Conservation (phyloP, 2,329 filamentous ascomycete species). For the Bipolaris gigantea region DNA sequence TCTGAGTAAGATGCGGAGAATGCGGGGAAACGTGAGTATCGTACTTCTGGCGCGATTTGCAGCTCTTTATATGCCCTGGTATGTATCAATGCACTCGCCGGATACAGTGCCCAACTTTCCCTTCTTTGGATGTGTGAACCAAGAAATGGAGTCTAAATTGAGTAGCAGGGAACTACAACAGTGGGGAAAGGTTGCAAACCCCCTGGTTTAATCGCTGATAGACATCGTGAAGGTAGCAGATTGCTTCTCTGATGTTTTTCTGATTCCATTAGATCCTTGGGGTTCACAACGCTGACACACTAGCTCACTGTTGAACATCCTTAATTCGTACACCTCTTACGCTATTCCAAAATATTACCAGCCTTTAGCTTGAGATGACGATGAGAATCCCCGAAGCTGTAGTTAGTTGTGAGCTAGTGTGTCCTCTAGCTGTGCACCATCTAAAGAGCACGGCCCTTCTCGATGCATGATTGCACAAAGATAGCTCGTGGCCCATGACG, state of each 20-base stretch:
- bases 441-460: not conserved
- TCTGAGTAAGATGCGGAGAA: not conserved
- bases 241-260: not conserved
- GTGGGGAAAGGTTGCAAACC: not conserved
- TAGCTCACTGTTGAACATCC: not conserved
- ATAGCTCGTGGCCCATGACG: not conserved
- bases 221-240: not conserved
- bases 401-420: not conserved
- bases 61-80: conserved; percentile 15
- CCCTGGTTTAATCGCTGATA: not conserved
- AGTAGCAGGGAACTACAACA: not conserved
- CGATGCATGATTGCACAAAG: not conserved
- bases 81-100: not conserved
- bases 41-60: conserved; percentile 1
- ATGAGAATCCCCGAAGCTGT: not conserved
- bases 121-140: not conserved
- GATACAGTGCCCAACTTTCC: not conserved
- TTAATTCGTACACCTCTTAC: not conserved
- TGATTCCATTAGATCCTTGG: not conserved
- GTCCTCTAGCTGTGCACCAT: not conserved
- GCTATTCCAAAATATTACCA: not conserved
- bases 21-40: conserved; percentile 12
- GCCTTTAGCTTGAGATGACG: not conserved
- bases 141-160: not conserved
- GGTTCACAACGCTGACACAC: not conserved